Evolutionary conservation across 805 yeast species (phyloP), one percentile per base, ranked within the genome.

Genomic region (Ogataea minuta): DNA sequence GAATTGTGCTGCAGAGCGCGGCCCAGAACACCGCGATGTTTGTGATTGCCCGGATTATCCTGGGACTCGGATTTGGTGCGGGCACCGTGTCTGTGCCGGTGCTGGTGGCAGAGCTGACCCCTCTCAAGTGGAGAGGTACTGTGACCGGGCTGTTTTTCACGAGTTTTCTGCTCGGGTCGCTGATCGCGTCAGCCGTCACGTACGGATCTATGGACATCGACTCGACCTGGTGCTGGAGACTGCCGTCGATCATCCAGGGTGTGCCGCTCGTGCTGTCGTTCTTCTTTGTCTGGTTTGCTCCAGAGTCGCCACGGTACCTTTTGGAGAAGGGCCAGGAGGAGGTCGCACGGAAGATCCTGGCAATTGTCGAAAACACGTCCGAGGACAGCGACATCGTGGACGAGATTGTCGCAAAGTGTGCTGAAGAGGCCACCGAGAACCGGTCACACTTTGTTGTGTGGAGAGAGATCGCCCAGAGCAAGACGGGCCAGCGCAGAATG

Each of bases 241-340:
- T 75, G 40, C 81, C 81, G 19, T 64, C 77, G 6, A 67, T 65
- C 41, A 43, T 75, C 17, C 81, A 76, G 58, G 76, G 70, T 35
- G 45, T 63, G 20, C 60, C 74, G 41, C 73, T 80, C 3, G 15
- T 71, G 4, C 11, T 68, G 13, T 76, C 70, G 46, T 23, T 62
- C 7, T 8, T 49, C 3, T 45, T 63, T 15, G 48, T 69, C 28
- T 63, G 32, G 39, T 48, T 62, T 54, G 45, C 67, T 26, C 75
- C 75, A 2, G 74, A 68, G 49, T 61, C 67, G 5, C 74, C 74
- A 39, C 53, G 74, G 48, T 68, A 21, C 41, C 56, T 60, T 36
- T 44, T 67, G 20, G 45, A 55, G 36, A 59, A 53, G 43, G 72
- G 72, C n/a, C 57, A 54, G 32, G 33, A 45, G 10, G 70, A 62